Base-by-base conservation (phyloP, 164 flowering plant genomes). In the Vitis riparia region DNA sequence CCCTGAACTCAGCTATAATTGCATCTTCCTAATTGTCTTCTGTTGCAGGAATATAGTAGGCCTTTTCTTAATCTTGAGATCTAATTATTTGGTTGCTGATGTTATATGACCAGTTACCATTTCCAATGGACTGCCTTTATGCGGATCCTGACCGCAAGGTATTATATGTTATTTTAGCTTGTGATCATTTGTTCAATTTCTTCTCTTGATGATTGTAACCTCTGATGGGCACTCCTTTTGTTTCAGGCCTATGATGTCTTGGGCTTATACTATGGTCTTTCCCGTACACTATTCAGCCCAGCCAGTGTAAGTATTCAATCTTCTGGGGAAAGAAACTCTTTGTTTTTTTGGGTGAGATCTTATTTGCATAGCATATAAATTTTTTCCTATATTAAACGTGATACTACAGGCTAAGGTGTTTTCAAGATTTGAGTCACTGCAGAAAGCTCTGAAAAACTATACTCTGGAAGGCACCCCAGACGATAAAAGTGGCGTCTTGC, bases 111-210 rank as follows among this genome's bases (percentile, higher is more conserved):
- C 89, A 92, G 99, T 81, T 94, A 58, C 97, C 95, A 44, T 94
- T 94, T 83, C 99, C 99, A 60, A 50, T 82, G 84, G 95, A 94
- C 60, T 84, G 84, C 82, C 95, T 94, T 62, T 92, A 91, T 81
- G 93, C 91, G 52, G 97, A 94, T 75, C 97, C 97, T 47, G 91
- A 90, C 5, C 88, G 94, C 70, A 88, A 92, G 95, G 98, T 88
- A 83, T 68, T 55, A 63, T 13, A 51, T 62, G 15, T 30, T 1
- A 17, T 32, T 13, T 37, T 37, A 5, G 47, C 44, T 37, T 37
- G 44, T 51, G 7, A 60, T 19, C 7, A 11, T 10, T 11, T 29
- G 14, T 60, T 15, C 9, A n/a, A 32, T 27, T 37, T 68, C 14
- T 17, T 47, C 16, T 10, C 14, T 51, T 56, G 5, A 13, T 32